Percentiles rank a stretch among this genome's conserved stretches.
Conservation (phyloP, 73 alveolate genomes). For the Paramecium primaurelia region DNA sequence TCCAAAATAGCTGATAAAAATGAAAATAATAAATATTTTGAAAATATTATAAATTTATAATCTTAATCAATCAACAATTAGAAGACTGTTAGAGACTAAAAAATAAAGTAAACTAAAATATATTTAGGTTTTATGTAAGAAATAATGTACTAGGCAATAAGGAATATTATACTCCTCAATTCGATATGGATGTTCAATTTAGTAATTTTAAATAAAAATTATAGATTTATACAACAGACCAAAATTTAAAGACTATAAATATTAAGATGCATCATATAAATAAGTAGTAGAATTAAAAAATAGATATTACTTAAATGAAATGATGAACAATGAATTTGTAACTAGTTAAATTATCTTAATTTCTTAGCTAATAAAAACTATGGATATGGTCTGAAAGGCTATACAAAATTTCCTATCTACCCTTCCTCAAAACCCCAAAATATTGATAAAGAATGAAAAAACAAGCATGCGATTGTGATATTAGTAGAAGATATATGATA, state of each 20-base stretch:
- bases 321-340: not conserved
- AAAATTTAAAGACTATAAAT: not conserved
- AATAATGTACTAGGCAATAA: not conserved
- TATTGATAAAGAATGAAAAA: not conserved
- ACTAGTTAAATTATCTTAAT: not conserved
- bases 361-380: not conserved
- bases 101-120: not conserved
- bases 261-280: not conserved
- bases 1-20: not conserved
- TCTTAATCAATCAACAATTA: not conserved
- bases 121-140: not conserved
- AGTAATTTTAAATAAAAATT: not conserved
- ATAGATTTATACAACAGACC: not conserved
- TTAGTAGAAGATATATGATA: too few relatives aligned
- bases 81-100: not conserved
- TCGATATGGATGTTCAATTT: not conserved
- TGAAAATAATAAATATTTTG: not conserved
- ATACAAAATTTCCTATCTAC: not conserved
- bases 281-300: not conserved
- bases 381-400: not conserved
- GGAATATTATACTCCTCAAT: not conserved
- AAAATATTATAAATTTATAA: not conserved
- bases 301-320: not conserved
- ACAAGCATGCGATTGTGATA: not conserved
- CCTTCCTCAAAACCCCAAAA: conserved; percentile 11